phyloP scores from a whole-genome alignment of 2,329 filamentous ascomycete species.

The Phyllosticta ampelicida region DNA sequence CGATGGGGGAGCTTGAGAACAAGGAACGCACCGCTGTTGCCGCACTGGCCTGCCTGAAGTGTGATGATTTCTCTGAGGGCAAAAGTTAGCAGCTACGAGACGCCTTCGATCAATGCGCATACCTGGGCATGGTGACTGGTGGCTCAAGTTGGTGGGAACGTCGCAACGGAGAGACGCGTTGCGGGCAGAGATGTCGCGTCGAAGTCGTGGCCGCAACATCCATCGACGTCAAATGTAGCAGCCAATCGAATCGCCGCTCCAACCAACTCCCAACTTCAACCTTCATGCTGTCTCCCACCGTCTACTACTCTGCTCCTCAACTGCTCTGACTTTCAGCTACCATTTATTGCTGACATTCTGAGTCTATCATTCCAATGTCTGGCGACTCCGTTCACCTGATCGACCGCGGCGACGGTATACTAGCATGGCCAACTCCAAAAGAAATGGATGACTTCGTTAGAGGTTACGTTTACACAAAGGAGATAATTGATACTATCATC shows the following conservation, averaged over 20 bases:
- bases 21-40: constrained; percentile 80
- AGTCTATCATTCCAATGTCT: background rate
- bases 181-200: constrained; percentile 5
- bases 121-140: constrained; percentile 28
- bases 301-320: background rate
- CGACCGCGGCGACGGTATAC: background rate
- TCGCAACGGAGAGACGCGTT: constrained; percentile 8
- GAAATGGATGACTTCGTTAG: background rate
- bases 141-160: background rate
- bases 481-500: background rate
- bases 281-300: background rate
- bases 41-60: constrained; percentile 96
- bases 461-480: background rate
- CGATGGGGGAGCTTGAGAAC: constrained; percentile 11
- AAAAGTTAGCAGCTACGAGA: background rate
- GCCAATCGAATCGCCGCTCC: background rate
- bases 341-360: background rate
- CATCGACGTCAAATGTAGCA: background rate
- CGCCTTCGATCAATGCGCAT: constrained; percentile 8
- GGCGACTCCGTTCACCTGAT: background rate
- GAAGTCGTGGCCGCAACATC: constrained; percentile 1
- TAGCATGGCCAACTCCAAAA: background rate
- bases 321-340: background rate
- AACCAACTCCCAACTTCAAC: background rate
- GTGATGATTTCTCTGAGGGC: constrained; percentile 87